phyloP scores from a whole-genome alignment of 305 asterid genomes.

The Rubia tinctorum region DNA sequence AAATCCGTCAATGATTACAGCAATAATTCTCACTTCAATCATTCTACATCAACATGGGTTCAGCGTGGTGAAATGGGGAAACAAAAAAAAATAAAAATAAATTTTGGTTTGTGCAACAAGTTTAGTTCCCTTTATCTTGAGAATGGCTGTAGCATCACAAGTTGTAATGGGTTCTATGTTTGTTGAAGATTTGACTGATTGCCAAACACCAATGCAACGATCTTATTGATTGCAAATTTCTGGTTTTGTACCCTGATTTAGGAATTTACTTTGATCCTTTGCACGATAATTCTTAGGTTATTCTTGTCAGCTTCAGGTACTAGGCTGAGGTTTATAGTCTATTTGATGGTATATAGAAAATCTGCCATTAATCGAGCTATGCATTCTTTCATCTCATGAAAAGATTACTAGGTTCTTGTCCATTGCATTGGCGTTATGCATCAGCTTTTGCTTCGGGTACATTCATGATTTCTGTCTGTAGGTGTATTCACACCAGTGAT shows the following conservation, averaged over 20 bases:
- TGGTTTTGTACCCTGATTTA: background rate
- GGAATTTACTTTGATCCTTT: slow-evolving; percentile 2
- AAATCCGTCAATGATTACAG: background rate
- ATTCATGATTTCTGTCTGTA: background rate
- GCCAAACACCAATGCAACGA: background rate
- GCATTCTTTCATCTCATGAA: background rate
- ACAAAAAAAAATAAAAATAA: too few species aligned
- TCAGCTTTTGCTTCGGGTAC: background rate
- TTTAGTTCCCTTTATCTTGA: background rate
- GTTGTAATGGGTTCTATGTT: background rate
- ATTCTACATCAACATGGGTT: background rate
- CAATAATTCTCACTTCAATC: background rate
- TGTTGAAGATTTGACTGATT: background rate
- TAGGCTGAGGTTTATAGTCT: background rate
- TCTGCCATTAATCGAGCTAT: background rate
- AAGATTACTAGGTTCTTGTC: background rate
- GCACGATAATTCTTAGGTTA: background rate
- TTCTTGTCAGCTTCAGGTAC: background rate
- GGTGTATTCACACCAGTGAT: background rate
- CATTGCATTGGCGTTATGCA: background rate
- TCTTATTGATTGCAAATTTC: background rate
- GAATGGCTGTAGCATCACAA: background rate
- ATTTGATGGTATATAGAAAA: background rate
- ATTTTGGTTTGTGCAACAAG: background rate
- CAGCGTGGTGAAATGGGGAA: background rate